These are phyloP conservation scores for Cercospora sp. DNA, from an alignment of 2,329 filamentous ascomycete genomes.

Conservation along the genomic window DNA sequence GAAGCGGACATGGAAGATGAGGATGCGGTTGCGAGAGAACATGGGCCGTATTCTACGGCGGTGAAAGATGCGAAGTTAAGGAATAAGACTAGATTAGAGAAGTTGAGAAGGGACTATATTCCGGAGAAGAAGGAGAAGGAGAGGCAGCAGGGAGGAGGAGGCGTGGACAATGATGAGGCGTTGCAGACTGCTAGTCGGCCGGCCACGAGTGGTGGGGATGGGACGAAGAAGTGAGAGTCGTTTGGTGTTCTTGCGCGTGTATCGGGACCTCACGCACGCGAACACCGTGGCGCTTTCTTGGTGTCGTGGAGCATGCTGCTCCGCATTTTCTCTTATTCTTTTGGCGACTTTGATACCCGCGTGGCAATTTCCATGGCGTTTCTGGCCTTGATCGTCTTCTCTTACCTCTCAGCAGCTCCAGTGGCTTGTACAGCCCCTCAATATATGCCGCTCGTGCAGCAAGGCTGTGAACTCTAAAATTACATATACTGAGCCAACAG, in stretches of 20 bases:
- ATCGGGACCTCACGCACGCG: no score
- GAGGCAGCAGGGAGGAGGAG: neutral
- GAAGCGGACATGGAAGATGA: constrained; percentile 27
- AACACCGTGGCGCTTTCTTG: no score
- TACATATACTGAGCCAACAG: no score
- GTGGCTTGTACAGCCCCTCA: no score
- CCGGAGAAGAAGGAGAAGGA: neutral
- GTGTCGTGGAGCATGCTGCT: no score
- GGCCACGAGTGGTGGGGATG: neutral
- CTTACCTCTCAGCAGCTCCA: no score
- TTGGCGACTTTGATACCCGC: no score
- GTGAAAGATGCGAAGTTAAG: constrained; percentile 30
- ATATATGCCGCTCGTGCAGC: no score
- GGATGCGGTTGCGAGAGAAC: constrained; percentile 21
- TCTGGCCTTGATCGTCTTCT: no score
- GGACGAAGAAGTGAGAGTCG: neutral
- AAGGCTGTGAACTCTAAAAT: no score
- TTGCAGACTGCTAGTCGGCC: constrained; percentile 1
- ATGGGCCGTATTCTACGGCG: constrained; percentile 25
- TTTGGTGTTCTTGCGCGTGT: neutral
- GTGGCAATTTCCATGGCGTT: no score
- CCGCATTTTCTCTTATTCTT: no score
- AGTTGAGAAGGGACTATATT: constrained; percentile 21
- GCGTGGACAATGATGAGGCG: constrained; percentile 5
- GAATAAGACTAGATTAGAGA: constrained; percentile 26